Evolutionary conservation across 2,329 filamentous ascomycete genomes (phyloP).

Genomic region (Fusarium buharicum): DNA sequence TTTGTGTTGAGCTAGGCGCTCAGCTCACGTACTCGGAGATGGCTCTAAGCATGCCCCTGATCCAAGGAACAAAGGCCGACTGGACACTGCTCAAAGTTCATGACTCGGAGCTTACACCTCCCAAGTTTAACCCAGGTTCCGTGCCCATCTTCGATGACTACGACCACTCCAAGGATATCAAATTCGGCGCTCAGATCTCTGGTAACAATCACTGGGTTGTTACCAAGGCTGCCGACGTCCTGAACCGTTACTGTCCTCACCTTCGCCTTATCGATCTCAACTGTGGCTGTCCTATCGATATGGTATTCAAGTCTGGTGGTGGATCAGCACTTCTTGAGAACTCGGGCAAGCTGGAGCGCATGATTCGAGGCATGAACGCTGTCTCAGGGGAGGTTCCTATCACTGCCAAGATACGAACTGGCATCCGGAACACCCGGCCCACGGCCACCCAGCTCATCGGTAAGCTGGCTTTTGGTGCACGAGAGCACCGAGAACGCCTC

Average conservation of each 20-base stretch:
- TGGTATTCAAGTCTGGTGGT: slow-evolving; percentile 87
- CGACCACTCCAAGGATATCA: slow-evolving; percentile 83
- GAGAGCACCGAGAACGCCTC: slow-evolving; percentile 74
- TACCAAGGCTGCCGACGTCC: slow-evolving; percentile 84
- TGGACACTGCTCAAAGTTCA: slow-evolving; percentile 97
- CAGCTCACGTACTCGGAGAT: slow-evolving; percentile 98
- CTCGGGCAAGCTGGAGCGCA: slow-evolving; percentile 89
- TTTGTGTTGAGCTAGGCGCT: slow-evolving; percentile 89
- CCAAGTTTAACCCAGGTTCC: slow-evolving; percentile 68
- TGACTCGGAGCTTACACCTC: slow-evolving; percentile 79
- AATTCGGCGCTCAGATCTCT: slow-evolving; percentile 92
- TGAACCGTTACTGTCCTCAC: slow-evolving; percentile 80
- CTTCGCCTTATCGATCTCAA: slow-evolving; percentile 94
- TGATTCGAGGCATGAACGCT: slow-evolving; percentile 93
- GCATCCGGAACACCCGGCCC: slow-evolving; percentile 81
- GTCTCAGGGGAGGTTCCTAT: slow-evolving; percentile 92
- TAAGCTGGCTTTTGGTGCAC: slow-evolving; percentile 81
- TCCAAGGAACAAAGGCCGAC: slow-evolving; percentile 90
- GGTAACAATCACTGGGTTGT: slow-evolving; percentile 92
- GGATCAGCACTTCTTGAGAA: slow-evolving; percentile 93
- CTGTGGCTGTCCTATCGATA: slow-evolving; percentile 96
- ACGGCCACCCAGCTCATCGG: slow-evolving; percentile 85
- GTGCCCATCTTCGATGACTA: slow-evolving; percentile 75
- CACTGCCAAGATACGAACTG: slow-evolving; percentile 93
- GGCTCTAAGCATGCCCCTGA: slow-evolving; percentile 89